These are phyloP conservation scores for Penicillium psychrosexuale DNA, from an alignment of 2,329 filamentous ascomycete genomes.

Conservation along the genomic window DNA sequence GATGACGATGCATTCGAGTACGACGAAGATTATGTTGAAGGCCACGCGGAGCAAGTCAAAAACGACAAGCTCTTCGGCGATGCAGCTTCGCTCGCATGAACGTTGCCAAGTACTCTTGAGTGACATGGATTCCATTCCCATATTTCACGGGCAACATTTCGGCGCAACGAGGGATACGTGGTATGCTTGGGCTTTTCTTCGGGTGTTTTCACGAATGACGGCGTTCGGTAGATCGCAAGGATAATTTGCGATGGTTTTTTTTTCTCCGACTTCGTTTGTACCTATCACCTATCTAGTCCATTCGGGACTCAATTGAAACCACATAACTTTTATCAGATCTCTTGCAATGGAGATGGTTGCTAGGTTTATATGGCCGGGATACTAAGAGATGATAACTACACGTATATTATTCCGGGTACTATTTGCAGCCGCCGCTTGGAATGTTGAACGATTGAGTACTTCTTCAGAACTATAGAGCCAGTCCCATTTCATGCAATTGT, in stretches of 20 bases:
- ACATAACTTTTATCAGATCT: constrained; percentile 1
- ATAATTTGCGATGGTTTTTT: constrained; percentile 19
- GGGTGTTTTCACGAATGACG: constrained; percentile 28
- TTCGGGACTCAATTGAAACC: constrained; percentile 11
- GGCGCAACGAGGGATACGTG: constrained; percentile 29
- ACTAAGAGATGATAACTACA: neutral
- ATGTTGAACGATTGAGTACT: neutral
- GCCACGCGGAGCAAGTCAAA: constrained; percentile 36
- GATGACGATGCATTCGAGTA: constrained; percentile 53
- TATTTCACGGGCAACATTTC: constrained; percentile 18
- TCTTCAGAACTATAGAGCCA: constrained; percentile 11
- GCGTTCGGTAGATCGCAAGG: constrained; percentile 25
- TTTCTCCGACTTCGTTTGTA: constrained; percentile 19
- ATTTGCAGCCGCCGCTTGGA: neutral
- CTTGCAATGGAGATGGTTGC: neutral
- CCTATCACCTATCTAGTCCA: constrained; percentile 14
- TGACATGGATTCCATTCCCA: neutral
- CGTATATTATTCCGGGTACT: neutral
- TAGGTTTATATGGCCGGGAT: neutral
- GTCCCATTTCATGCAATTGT: constrained; percentile 27
- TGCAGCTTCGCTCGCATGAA: constrained; percentile 37
- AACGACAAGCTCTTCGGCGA: constrained; percentile 27
- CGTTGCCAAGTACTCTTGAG: constrained; percentile 29
- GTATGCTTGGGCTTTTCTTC: constrained; percentile 19
- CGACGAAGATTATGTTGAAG: constrained; percentile 21